Base-by-base conservation (phyloP, 805 yeast species). In the Hanseniaspora occidentalis region DNA sequence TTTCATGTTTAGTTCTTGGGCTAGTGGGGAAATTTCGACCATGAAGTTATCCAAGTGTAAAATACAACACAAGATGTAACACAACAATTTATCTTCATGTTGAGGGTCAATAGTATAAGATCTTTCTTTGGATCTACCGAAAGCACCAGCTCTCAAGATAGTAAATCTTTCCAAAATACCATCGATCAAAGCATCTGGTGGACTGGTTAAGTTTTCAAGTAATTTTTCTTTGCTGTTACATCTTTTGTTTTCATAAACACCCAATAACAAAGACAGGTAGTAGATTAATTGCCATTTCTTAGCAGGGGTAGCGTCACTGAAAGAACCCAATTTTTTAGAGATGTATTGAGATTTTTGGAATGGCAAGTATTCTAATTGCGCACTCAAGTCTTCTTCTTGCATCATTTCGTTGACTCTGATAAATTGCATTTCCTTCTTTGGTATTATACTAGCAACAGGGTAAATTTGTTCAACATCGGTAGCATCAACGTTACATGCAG, bases 51-150 rank as follows among this genome's bases (percentile, higher is more conserved):
- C 84, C 42, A 88, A 67, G 57, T 80, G 89, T 54, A 92, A 64
- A 31, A 82, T 68, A 31, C 81, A 61, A 5, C 80, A 82, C 45
- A 92, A 64, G 37, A 86, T 66, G 61, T 75, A 80, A 60, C 95
- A 82, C 48, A 92, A 65, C 37, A 92, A 66, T 61, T 81, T 85
- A 62, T 85, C 95, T 59, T 85, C 95, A 54, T 76, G 74, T 51
- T 75, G 79, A 31, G 97, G 96, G 54, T 92, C 96, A 45, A 92
- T 73, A 46, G 73, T 67, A 57, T 73, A 89, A n/a, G 79, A 70
- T 50, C 79, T 73, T 46, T 79, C 85, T 55, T 79, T 80, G n/a
- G 82, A 64, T 58, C 74, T 77, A 43, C 92, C 94, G 46, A 75
- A 71, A 39, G 67, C 71, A 6, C 83, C 75, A 6, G 84, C 69